Evolutionary conservation across 208 protist species (phyloP), one percentile per base, ranked within the genome.

Genomic region (Trypanosoma theileri): DNA sequence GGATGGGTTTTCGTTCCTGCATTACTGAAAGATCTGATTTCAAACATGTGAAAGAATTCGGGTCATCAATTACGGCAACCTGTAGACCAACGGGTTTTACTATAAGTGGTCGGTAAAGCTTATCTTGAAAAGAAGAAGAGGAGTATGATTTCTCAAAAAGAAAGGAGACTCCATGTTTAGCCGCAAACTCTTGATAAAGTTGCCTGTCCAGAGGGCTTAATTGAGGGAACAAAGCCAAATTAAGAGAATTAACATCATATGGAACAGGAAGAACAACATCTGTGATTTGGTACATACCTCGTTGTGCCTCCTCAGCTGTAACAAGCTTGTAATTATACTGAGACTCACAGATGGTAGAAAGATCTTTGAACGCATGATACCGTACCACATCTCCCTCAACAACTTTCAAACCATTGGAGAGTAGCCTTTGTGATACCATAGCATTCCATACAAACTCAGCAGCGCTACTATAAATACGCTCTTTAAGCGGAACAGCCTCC

Each of bases 191-290:
- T 35, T 17, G 17, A 53, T 78, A 83, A 4, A 82, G 46, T 24
- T 62, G 28, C 4, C 66, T 19, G 56, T 71, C 75, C 4, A 85
- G 59, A 40, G 54, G 73, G 12, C 41, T 44, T 10, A 66, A 19
- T 0, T 61, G n/a, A 31, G 75, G 75, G 44, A 75, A 69, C 31
- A 80, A 62, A 12, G 65, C 68, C 16, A 71, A 35, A 55, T 66
- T 66, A 3, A 59, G 24, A 19, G 54, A n/a, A n/a, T 7, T 24
- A 44, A 14, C 22, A 16, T 42, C 69, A 56, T 80, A 81, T 11
- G 84, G 84, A 4, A 96, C 71, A n/a, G 90, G 90, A 58, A 96
- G 71, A n/a, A 96, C 87, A 3, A 96, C 90, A 53, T 92, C 87
- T 0, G 64, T 53, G 19, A 93, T 80, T 24, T 56, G 52, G 71